Evolutionary conservation across 139 green algal species (phyloP).

Genomic region (Chlamydomonas sp.): DNA sequence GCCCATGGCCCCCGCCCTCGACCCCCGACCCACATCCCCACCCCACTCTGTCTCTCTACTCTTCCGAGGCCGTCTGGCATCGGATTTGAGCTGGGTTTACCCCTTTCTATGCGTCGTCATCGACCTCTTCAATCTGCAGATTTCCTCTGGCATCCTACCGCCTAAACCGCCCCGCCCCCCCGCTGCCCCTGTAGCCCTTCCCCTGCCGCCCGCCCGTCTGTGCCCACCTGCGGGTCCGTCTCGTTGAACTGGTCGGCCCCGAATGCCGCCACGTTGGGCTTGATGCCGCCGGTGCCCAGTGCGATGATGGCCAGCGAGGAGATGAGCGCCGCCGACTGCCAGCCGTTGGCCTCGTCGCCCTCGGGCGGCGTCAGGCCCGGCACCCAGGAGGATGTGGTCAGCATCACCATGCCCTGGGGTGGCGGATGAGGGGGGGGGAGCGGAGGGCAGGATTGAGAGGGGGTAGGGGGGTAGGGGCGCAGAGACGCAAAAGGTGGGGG

Average conservation of each 20-base stretch:
- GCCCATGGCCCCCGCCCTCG: no score
- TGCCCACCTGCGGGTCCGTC: constrained; percentile 63
- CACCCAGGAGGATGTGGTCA: constrained; percentile 61
- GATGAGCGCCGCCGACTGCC: constrained; percentile 73
- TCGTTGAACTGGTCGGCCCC: constrained; percentile 98
- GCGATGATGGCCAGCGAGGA: constrained; percentile 86
- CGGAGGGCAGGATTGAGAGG: background rate
- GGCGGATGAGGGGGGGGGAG: background rate
- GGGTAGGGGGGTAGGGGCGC: background rate
- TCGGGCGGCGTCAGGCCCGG: constrained; percentile 62
- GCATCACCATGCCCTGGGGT: constrained; percentile 79
- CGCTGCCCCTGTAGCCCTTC: background rate
- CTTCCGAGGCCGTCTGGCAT: no score
- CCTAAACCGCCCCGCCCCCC: background rate
- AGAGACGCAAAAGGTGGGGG: no score
- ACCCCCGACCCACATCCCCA: no score
- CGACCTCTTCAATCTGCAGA: background rate
- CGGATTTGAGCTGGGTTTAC: no score
- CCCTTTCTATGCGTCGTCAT: background rate
- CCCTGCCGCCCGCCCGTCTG: background rate
- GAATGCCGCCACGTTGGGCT: constrained; percentile 97
- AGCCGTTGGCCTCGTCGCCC: constrained; percentile 48
- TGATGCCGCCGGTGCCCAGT: constrained; percentile 96
- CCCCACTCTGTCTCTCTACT: no score
- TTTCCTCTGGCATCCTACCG: background rate